Conservation (phyloP, 805 yeast species). For the Metschnikowia lachancei region DNA sequence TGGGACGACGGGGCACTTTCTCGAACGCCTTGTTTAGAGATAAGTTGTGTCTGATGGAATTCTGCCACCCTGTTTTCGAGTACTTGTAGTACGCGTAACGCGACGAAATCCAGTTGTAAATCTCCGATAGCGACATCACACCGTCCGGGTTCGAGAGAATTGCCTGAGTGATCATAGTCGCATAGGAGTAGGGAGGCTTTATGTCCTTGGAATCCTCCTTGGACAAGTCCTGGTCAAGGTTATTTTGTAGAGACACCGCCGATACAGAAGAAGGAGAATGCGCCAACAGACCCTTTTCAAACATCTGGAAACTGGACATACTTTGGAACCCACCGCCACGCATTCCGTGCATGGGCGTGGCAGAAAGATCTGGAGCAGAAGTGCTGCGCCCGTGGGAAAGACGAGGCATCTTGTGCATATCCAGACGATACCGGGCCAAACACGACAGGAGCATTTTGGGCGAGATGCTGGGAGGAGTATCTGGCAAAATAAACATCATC, state of each 20-base stretch:
- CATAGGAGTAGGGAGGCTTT: conserved; percentile 95
- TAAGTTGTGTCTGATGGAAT: conserved; percentile 91
- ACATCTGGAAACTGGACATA: conserved; percentile 51
- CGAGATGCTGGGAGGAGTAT: conserved; percentile 70
- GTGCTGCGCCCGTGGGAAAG: conserved; percentile 9
- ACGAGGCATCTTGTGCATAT: conserved; percentile 16
- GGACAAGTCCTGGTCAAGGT: conserved; percentile 65
- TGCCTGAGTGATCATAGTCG: conserved; percentile 98
- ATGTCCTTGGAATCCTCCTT: conserved; percentile 87
- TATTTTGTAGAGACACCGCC: conserved; percentile 45
- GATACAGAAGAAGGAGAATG: conserved; percentile 39
- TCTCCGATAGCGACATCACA: conserved; percentile 83
- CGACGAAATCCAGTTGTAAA: conserved; percentile 83
- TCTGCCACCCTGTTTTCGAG: conserved; percentile 97
- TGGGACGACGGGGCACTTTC: conserved; percentile 90
- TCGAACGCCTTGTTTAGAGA: conserved; percentile 96
- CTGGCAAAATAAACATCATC: conserved; percentile 98
- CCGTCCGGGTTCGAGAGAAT: conserved; percentile 86
- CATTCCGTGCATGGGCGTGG: background rate
- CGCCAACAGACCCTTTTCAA: conserved; percentile 40
- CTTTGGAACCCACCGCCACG: conserved; percentile 4
- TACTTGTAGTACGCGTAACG: conserved; percentile 90
- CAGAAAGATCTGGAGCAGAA: background rate
- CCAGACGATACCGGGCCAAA: conserved; percentile 30
- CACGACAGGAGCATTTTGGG: conserved; percentile 43